Evolutionary conservation across 768 basidiomycete species (phyloP), one percentile per base, ranked within the genome.

Genomic region (Lentinula lateritia): DNA sequence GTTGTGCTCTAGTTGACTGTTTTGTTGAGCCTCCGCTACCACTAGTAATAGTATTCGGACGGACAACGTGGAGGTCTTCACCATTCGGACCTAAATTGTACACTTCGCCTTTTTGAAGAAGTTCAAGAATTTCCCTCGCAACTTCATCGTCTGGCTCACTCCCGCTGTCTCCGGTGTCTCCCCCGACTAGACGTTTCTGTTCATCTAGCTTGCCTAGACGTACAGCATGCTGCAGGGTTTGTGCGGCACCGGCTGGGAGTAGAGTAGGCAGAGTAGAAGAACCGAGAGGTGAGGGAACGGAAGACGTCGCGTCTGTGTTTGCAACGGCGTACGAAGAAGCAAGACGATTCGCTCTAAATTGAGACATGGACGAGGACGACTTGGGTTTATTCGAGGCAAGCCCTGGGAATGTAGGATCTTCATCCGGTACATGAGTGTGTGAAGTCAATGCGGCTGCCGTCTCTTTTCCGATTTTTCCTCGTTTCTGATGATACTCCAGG

Each of bases 401-500:
- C 9, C 76, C 75, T 18, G 79, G 10, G 74, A 0, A 83, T 80
- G 8, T 77, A 66, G 3, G 76, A 73, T 79, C 80, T 52, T 78
- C 66, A 35, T 74, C 73, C 9, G 63, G 66, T 39, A 76, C 74
- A 61, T 80, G 78, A 23, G 73, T 71, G 64, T 81, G 81, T 6
- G 76, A 74, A 55, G 74, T 73, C 76, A 89, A 78, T 9, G 80
- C 82, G 43, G 75, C 74, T 13, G 81, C 75, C 48, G 83, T 80
- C 50, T 80, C 81, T 42, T 80, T 75, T 0, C 85, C 84, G 55
- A 92, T 79, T 16, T 75, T 75, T 39, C 72, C 73, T 53, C 88
- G 83, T 69, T 85, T 88, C 64, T 79, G 73, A 69, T 87, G 78
- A 67, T 93, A 92, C 64, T 85, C 85, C 45, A 92, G 67, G 16